Conservation (phyloP, 2,329 filamentous ascomycete genomes). For the Colletotrichum sp. region DNA sequence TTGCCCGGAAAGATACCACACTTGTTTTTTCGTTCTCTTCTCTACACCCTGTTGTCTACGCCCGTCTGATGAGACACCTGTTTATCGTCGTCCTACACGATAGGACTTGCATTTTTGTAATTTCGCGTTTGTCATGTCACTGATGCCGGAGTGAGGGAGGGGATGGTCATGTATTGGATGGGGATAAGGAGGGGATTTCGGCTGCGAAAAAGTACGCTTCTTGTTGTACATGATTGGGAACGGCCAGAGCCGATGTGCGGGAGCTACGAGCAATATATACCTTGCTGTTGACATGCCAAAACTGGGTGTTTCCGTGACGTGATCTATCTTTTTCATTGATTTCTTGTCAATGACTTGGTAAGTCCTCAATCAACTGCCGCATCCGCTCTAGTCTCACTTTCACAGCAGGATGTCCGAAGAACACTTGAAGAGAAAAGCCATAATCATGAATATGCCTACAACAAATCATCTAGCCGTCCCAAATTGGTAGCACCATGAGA, state of each 20-base stretch:
- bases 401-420: background rate
- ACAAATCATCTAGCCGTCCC: background rate
- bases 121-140: slow-evolving; percentile 13
- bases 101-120: background rate
- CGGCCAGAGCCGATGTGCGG: background rate
- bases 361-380: background rate
- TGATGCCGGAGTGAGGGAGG: slow-evolving; percentile 9
- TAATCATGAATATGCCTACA: background rate
- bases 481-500: background rate
- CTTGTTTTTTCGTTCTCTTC: slow-evolving; percentile 9
- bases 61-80: background rate
- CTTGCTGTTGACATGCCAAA: slow-evolving; percentile 3
- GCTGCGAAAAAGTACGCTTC: slow-evolving; percentile 1
- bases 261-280: slow-evolving; percentile 1
- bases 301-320: background rate
- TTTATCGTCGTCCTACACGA: background rate
- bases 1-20: slow-evolving; percentile 22
- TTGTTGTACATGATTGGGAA: slow-evolving; percentile 12
- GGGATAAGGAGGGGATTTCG: background rate
- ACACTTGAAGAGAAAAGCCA: background rate
- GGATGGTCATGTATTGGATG: slow-evolving; percentile 4
- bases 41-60: background rate
- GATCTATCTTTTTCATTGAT: background rate
- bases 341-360: background rate
- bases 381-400: background rate